Percentiles rank a stretch among this genome's conserved stretches.
Evolutionary conservation across 148 eudicot species (phyloP).

Genomic region (Camellia japonica): DNA sequence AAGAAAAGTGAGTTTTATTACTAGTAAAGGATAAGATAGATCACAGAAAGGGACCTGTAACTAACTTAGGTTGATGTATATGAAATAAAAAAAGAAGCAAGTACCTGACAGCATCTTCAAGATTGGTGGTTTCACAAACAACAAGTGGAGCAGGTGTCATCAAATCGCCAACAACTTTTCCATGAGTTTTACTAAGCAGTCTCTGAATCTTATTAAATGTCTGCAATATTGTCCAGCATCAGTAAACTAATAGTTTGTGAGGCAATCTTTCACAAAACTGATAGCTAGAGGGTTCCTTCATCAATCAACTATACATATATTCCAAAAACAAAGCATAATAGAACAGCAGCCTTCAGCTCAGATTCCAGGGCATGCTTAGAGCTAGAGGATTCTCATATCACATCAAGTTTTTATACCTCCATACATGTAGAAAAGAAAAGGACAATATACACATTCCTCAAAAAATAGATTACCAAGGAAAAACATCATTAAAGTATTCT

Average conservation of each 20-base stretch:
- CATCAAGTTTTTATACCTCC: background rate
- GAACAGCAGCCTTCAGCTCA: background rate
- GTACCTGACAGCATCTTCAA: constrained; percentile 96
- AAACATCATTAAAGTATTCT: background rate
- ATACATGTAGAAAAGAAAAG: background rate
- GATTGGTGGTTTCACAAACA: constrained; percentile 82
- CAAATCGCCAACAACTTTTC: constrained; percentile 82
- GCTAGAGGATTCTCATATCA: background rate
- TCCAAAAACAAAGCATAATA: background rate
- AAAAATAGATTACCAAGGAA: background rate
- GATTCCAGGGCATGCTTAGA: background rate
- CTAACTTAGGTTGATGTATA: constrained; percentile 6
- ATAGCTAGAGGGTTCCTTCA: background rate
- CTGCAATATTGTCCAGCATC: constrained; percentile 35
- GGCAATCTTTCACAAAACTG: background rate
- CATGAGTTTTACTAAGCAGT: constrained; percentile 78
- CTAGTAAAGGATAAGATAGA: constrained; percentile 1
- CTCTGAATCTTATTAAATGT: constrained; percentile 87
- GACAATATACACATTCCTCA: background rate
- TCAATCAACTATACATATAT: background rate
- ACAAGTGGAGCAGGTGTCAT: constrained; percentile 85
- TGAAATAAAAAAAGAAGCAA: background rate
- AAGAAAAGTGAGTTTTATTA: background rate
- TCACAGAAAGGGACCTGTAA: background rate
- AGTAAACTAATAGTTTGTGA: background rate